These are phyloP conservation scores for Kwoniella sp. DNA, from an alignment of 768 basidiomycete genomes.

Conservation along the genomic window DNA sequence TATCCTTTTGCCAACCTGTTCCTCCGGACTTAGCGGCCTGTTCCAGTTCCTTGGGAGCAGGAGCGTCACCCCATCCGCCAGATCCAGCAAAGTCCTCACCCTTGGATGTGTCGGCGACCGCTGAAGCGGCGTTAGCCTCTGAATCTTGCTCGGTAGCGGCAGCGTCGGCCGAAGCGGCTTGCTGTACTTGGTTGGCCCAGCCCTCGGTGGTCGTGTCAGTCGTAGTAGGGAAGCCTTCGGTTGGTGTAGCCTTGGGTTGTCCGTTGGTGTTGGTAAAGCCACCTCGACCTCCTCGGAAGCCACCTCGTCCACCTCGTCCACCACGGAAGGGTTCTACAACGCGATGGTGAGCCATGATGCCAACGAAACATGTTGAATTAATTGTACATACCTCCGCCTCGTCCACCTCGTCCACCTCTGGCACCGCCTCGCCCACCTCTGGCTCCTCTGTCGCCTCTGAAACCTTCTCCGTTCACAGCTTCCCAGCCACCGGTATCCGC, in stretches of 20 bases:
- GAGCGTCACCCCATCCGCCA: conserved; percentile 54
- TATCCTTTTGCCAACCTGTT: conserved; percentile 37
- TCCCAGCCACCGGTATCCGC: conserved; percentile 49
- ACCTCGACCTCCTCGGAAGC: conserved; percentile 54
- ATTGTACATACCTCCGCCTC: conserved; percentile 40
- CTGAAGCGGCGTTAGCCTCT: conserved; percentile 16
- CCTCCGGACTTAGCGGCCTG: conserved; percentile 50
- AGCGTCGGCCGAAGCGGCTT: conserved; percentile 34
- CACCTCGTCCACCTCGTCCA: conserved; percentile 52
- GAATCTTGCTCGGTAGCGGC: conserved; percentile 16
- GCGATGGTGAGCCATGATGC: background rate
- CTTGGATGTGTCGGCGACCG: conserved; percentile 35
- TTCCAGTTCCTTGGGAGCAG: conserved; percentile 48
- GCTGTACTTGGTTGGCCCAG: conserved; percentile 48
- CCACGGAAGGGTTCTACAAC: conserved; percentile 42
- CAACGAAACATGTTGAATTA: background rate
- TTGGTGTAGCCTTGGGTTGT: conserved; percentile 9
- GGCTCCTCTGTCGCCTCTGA: conserved; percentile 51
- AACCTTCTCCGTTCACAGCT: conserved; percentile 41
- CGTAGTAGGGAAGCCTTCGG: conserved; percentile 36
- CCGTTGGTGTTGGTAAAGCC: conserved; percentile 44
- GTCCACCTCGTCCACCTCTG: conserved; percentile 54
- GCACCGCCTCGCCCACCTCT: conserved; percentile 51
- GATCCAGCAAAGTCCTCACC: conserved; percentile 51
- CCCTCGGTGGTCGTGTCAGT: conserved; percentile 49